Conservation (phyloP, 2,329 filamentous ascomycete species). For the Sphaerulina musiva region DNA sequence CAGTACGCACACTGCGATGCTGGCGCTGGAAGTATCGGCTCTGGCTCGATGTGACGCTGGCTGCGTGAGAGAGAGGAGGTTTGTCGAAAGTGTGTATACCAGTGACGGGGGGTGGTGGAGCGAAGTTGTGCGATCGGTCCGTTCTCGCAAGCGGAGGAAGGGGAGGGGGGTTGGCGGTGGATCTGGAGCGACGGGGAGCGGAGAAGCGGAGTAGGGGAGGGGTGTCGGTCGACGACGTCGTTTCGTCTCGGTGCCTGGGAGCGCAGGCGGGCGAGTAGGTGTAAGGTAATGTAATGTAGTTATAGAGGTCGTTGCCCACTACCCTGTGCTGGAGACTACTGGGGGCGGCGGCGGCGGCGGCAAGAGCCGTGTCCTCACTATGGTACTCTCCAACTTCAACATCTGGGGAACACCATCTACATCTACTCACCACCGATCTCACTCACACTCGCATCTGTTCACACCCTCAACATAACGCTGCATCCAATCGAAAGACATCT, state of each 20-base stretch:
- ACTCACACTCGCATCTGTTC: neutral
- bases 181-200: too few relatives aligned
- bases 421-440: too few relatives aligned
- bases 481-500: neutral
- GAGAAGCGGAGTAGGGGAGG: neutral
- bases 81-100: neutral
- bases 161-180: too few relatives aligned
- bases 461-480: neutral
- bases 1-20: slow-evolving; percentile 7
- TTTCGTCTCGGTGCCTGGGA: neutral
- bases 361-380: too few relatives aligned
- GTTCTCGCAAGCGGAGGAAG: too few relatives aligned
- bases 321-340: too few relatives aligned
- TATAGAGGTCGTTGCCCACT: neutral
- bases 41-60: neutral
- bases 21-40: neutral
- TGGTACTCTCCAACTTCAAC: too few relatives aligned
- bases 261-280: neutral
- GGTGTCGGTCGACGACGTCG: neutral
- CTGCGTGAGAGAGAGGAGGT: neutral
- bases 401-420: too few relatives aligned
- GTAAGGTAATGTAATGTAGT: neutral
- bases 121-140: neutral
- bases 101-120: neutral
- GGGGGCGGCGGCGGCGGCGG: too few relatives aligned